Evolutionary conservation across 495 filamentous ascomycete genomes (phyloP), one percentile per base, ranked within the genome.

Genomic region (Penicillium psychrofluorescens): DNA sequence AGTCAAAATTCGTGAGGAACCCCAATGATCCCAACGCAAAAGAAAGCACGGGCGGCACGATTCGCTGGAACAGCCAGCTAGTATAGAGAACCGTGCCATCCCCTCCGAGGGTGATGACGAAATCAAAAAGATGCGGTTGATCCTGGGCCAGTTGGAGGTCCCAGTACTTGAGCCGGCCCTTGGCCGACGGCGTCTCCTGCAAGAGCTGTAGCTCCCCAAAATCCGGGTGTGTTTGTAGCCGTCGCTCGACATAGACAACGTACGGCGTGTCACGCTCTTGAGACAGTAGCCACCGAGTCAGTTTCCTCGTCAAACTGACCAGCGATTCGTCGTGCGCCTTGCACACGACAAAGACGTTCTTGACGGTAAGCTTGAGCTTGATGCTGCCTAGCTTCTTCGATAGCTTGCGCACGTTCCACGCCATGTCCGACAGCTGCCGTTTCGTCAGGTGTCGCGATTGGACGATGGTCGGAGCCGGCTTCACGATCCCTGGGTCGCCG

Each of bases 1-100:
- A 98, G 59, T 95, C 89, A 63, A 96, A 97, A 59, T 95, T 95
- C 12, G 94, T 97, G 50, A 98, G 69, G 57, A 98, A 97, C 0
- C 92, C 92, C 22, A 98, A 67, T 13, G 90, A 95, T 4, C 92
- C 92, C 28, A 97, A 65, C 15, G 89, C 78, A 64, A 98, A 97
- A 38, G 88, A 89, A 14, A 98, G 68, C 6, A 96, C 87, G 0
- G 94, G 92, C 6, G 92, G 92, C 0, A 97, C 91, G 42, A 97
- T 83, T n/a, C 88, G 74, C 72, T 98, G 92, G 61, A 98, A 98
- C 29, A 98, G 71, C 91, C 94, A 98, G 54, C 83, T 89, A 0
- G 92, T 87, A 57, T 95, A 97, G 29, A 98, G 70, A 29, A 98
- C 91, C 0, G 92, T 98, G 11, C 92, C 92, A 58, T 98, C 92